Conservation (phyloP, 441 rosid species). For the Populus hybrid region DNA sequence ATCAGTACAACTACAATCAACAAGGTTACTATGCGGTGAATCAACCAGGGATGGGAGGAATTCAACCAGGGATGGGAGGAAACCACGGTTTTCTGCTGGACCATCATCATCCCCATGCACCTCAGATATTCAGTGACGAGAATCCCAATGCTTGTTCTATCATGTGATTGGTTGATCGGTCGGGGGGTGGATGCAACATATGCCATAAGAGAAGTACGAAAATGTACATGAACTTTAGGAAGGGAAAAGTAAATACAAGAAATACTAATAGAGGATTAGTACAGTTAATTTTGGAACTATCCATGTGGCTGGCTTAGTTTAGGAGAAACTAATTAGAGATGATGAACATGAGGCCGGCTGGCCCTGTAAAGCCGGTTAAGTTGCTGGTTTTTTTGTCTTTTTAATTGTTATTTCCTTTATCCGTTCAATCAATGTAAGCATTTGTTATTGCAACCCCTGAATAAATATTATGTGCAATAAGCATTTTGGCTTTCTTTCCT, state of each 20-base stretch:
- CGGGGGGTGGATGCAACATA: background rate
- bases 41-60: background rate
- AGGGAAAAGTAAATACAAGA: background rate
- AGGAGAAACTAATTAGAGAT: background rate
- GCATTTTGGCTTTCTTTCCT: no score
- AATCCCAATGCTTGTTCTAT: slow-evolving; percentile 33
- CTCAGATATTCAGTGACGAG: slow-evolving; percentile 38
- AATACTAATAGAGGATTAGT: background rate
- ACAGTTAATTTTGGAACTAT: slow-evolving; percentile 11
- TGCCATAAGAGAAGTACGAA: background rate
- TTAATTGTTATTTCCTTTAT: background rate
- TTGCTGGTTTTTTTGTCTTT: background rate
- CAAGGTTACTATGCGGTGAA: slow-evolving; percentile 15
- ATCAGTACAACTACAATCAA: background rate
- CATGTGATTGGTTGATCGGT: slow-evolving; percentile 16
- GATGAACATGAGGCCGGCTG: background rate
- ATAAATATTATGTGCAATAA: no score
- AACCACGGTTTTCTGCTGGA: slow-evolving; percentile 17
- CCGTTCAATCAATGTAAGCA: background rate
- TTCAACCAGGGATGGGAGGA: background rate
- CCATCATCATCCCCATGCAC: slow-evolving; percentile 14
- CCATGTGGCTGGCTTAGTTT: background rate
- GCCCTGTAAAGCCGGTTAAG: slow-evolving; percentile 7
- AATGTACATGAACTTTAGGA: slow-evolving; percentile 2
- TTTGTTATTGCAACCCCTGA: no score